A percentile compares a stretch with the other conserved stretches of the same genome.
Evolutionary conservation across 1,284 basidiomycete species (phyloP).

Genomic region (Volvariella surrecta): DNA sequence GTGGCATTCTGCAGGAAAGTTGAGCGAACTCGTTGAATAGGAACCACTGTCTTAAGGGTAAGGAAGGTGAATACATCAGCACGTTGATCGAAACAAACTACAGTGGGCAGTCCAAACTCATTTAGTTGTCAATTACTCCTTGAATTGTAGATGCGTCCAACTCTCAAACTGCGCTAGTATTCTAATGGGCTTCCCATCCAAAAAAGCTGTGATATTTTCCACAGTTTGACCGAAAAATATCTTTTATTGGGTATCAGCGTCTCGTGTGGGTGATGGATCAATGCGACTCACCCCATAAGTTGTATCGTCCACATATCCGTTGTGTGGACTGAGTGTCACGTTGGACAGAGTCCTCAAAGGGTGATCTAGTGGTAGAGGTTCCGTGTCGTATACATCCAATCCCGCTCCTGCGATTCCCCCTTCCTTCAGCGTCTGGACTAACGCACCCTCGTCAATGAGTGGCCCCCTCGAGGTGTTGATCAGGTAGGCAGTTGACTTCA

Average conservation of each 20-base stretch:
- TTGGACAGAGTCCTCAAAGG: constrained; percentile 41
- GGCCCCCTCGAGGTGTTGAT: constrained; percentile 61
- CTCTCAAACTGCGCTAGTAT: constrained; percentile 8
- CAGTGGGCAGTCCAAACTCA: too few relatives aligned
- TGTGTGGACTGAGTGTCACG: constrained; percentile 53
- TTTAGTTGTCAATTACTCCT: too few relatives aligned
- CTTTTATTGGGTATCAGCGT: constrained; percentile 14
- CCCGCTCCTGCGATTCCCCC: constrained; percentile 46
- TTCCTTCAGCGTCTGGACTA: constrained; percentile 40
- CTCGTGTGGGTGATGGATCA: not conserved
- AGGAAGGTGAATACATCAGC: too few relatives aligned
- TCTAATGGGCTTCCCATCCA: constrained; percentile 27
- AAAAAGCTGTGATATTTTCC: constrained; percentile 43
- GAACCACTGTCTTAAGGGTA: too few relatives aligned
- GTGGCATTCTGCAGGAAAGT: too few relatives aligned
- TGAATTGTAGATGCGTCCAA: too few relatives aligned
- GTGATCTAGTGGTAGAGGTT: constrained; percentile 52
- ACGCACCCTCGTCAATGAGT: constrained; percentile 44
- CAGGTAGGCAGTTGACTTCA: constrained; percentile 50
- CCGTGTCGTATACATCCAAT: constrained; percentile 52
- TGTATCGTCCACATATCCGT: constrained; percentile 45
- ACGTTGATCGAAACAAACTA: too few relatives aligned
- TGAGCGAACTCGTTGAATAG: too few relatives aligned
- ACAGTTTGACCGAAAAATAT: constrained; percentile 35
- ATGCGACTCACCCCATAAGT: constrained; percentile 33